A percentile compares a stretch with the other conserved stretches of the same genome.
Conservation (phyloP, 257 asterid genomes). For the Cynanchum wilfordii region DNA sequence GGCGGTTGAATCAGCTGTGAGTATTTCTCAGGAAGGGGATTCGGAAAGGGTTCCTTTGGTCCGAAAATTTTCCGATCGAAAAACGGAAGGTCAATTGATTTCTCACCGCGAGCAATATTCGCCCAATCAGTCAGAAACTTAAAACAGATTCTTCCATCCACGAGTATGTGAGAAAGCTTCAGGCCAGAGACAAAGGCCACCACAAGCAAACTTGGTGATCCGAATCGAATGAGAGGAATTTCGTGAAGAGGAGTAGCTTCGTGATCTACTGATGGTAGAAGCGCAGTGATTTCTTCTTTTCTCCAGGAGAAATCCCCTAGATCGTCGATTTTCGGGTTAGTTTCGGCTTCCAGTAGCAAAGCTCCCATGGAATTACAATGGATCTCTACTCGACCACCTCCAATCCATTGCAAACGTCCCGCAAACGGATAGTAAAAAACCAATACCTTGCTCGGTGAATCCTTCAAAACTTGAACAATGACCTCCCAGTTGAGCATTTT, state of each 20-base stretch:
- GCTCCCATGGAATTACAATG: no score
- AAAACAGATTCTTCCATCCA: slow-evolving; percentile 12
- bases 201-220: slow-evolving; percentile 21
- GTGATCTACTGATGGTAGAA: slow-evolving; percentile 24
- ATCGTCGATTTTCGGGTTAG: slow-evolving; percentile 32
- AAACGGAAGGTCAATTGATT: slow-evolving; percentile 5
- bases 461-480: no score
- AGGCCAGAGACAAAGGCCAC: slow-evolving; percentile 22
- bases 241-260: slow-evolving; percentile 9
- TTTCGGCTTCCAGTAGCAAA: background rate
- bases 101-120: slow-evolving; percentile 24
- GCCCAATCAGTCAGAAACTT: slow-evolving; percentile 23
- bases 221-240: slow-evolving; percentile 3
- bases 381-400: no score
- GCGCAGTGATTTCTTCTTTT: slow-evolving; percentile 27
- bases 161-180: slow-evolving; percentile 14
- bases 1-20: slow-evolving; percentile 13
- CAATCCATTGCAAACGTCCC: no score
- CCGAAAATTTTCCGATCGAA: slow-evolving; percentile 8
- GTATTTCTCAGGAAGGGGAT: background rate
- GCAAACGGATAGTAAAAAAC: no score
- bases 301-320: slow-evolving; percentile 51
- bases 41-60: background rate
- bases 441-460: no score
- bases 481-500: slow-evolving; percentile 6